Conservation (phyloP, 768 basidiomycete species). For the Lactifluus hygrophoroides region DNA sequence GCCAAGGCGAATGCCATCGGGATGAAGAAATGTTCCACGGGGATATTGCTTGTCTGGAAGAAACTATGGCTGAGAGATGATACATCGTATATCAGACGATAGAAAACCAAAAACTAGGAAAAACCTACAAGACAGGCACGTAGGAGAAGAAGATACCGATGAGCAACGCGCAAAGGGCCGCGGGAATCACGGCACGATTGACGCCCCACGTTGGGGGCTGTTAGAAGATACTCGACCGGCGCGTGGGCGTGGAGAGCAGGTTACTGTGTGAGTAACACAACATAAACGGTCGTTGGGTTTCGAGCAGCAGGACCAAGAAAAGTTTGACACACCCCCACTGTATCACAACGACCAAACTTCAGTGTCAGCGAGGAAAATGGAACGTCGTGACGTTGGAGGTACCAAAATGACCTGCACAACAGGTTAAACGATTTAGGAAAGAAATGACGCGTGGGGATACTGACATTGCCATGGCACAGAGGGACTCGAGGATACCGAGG, state of each 20-base stretch:
- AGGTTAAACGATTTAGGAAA: background rate
- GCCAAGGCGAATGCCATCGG: conserved; percentile 37
- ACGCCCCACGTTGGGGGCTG: conserved; percentile 42
- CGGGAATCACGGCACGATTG: conserved; percentile 33
- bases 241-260: conserved; percentile 46
- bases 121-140: conserved; percentile 31
- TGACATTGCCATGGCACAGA: conserved; percentile 43
- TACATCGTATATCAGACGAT: background rate
- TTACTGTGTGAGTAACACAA: conserved; percentile 25
- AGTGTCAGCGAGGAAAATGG: conserved; percentile 40
- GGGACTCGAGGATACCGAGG: conserved; percentile 39
- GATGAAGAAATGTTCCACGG: conserved; percentile 41
- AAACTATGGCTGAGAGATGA: conserved; percentile 29
- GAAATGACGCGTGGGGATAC: conserved; percentile 2
- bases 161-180: conserved; percentile 36
- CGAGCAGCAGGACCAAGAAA: background rate
- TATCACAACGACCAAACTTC: conserved; percentile 48
- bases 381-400: conserved; percentile 37
- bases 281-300: background rate
- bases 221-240: conserved; percentile 46
- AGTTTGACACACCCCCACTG: conserved; percentile 37
- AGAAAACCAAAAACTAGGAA: too few relatives aligned
- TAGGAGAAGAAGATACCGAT: conserved; percentile 39
- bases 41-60: conserved; percentile 42
- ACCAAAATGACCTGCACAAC: conserved; percentile 33